Base-by-base conservation (phyloP, 2,329 filamentous ascomycete genomes). In the Cladophialophora exuberans region DNA sequence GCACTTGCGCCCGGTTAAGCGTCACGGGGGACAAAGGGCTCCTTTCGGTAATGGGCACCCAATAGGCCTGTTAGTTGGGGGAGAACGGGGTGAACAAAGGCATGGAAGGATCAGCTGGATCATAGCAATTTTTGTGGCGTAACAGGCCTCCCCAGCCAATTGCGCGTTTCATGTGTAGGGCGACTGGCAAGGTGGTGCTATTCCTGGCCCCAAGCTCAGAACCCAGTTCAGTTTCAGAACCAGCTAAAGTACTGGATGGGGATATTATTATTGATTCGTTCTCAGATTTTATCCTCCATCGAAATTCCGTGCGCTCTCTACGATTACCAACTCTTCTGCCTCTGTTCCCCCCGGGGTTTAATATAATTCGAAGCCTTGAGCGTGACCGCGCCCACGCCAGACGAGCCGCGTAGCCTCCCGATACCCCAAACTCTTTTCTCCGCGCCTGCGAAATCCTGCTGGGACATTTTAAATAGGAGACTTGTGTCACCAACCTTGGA, bases 161-260 rank as follows among this genome's bases (percentile, higher is more conserved):
- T 39, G 35, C 35, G 7, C 30, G 48, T 51, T 42, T 51, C 48
- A 51, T 18, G 26, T 10, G 25, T 20, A n/a, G n/a, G n/a, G n/a
- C n/a, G n/a, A n/a, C n/a, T n/a, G n/a, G 17, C 25, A 23, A 39
- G 48, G 6, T 17, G 36, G 38, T 51, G 20, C 48, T 52, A 52
- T 52, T 52, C 49, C 41, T 52, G 49, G 49, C 41, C 41, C 49
- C 39, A 22, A n/a, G 18, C 31, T 7, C 28, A 52, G 38, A 20
- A 46, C 41, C 53, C 41, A 51, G 33, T 51, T 35, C 46, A 25
- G 53, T 56, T 51, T 56, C 53, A 56, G 46, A 39, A 30, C 33
- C 53, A 49, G 44, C 44, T 20, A 20, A 18, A 38, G 15, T 25
- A n/a, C 39, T 7, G n/a, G n/a, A 25, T 25, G 20, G 17, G 26